Evolutionary conservation across 2,329 filamentous ascomycete species (phyloP), one percentile per base, ranked within the genome.

Genomic region (Colletotrichum abscissum): DNA sequence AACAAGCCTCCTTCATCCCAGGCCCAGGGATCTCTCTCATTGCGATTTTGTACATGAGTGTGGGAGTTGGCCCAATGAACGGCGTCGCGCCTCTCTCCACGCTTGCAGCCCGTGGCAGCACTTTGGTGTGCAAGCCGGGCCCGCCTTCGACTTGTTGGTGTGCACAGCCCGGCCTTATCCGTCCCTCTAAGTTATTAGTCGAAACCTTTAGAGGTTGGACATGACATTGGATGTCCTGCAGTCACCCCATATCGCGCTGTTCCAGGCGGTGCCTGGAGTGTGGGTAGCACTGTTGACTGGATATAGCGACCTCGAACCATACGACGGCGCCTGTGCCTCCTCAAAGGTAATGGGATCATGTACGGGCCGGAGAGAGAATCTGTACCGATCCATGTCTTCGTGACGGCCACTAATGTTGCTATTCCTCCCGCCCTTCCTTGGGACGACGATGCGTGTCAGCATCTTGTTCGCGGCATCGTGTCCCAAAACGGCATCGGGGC

Each of bases 161-260:
- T 73, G 59, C 70, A 73, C 70, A 65, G 70, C 67, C 70, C 67
- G 70, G 67, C 67, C 42, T 70, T 71, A 56, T 73, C 70, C 67
- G 67, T 65, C 54, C 67, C 56, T 55, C 64, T 63, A 58, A 38
- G 26, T 54, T 67, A 22, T 49, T 28, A 49, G 55, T 52, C 49
- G 38, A 30, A 42, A 33, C 33, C 33, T 28, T 56, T n/a, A 49
- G 42, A 49, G 42, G 42, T 49, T 49, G 42, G 7, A 22, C 16
- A 28, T 33, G 24, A 46, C 63, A 57, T 57, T 33, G 26, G 33
- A 66, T 9, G 16, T 38, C 38, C 55, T 57, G 55, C 68, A 67
- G 35, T 60, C n/a, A 11, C 42, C 24, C 35, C 11, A 19, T 22
- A 64, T 55, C 49, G 24, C 30, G 49, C 22, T 46, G 30, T n/a